These are phyloP conservation scores for Austroboletus niveus DNA, from an alignment of 1,284 basidiomycete genomes.

Conservation along the genomic window DNA sequence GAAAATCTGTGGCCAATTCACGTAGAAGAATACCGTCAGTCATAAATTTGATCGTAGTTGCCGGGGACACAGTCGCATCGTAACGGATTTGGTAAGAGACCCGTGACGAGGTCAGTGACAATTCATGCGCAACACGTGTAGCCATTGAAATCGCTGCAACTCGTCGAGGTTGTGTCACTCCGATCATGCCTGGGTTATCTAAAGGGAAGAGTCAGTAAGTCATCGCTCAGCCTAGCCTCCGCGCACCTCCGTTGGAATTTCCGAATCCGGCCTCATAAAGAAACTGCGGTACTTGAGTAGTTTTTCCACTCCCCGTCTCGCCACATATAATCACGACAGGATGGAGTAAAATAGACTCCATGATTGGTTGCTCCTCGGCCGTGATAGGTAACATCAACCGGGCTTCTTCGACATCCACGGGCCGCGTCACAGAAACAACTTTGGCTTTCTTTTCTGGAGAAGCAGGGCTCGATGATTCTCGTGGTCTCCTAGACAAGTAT, in stretches of 20 bases:
- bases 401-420: constrained; percentile 73
- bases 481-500: constrained; percentile 35
- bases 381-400: constrained; percentile 87
- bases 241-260: constrained; percentile 69
- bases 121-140: constrained; percentile 84
- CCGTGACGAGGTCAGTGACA: constrained; percentile 74
- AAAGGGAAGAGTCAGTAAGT: constrained; percentile 5
- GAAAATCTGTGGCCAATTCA: constrained; percentile 89
- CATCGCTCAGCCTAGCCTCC: constrained; percentile 2
- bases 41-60: constrained; percentile 98
- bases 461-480: constrained; percentile 25
- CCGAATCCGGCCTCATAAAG: constrained; percentile 97
- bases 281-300: constrained; percentile 97
- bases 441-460: constrained; percentile 29
- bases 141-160: constrained; percentile 98
- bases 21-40: constrained; percentile 97
- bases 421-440: constrained; percentile 65
- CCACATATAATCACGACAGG: constrained; percentile 92
- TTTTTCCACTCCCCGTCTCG: constrained; percentile 98
- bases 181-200: constrained; percentile 99
- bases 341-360: constrained; percentile 89
- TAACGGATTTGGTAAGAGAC: constrained; percentile 98
- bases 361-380: constrained; percentile 91
- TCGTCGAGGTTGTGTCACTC: constrained; percentile 95
- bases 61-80: constrained; percentile 86